A percentile compares a stretch with the other conserved stretches of the same genome.
phyloP scores from a whole-genome alignment of 2,329 filamentous ascomycete species.

The Claviceps purpurea region DNA sequence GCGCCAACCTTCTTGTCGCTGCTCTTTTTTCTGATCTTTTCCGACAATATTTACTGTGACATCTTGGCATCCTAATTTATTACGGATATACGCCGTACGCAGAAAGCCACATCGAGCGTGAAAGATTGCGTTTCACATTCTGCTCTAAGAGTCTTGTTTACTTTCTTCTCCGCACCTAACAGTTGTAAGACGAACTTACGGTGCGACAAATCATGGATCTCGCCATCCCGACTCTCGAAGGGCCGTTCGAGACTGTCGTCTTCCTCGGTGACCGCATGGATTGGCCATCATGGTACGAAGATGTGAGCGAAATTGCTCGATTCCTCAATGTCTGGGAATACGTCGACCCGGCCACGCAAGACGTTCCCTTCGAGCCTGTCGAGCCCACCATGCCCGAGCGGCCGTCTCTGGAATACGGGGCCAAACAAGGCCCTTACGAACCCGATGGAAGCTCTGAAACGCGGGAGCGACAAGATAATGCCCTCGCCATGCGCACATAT shows the following conservation, averaged over 20 bases:
- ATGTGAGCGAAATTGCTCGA: constrained; percentile 3
- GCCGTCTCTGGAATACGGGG: neutral
- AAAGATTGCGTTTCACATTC: neutral
- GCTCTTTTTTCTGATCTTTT: too few relatives aligned
- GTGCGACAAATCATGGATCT: constrained; percentile 1
- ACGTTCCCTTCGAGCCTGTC: neutral
- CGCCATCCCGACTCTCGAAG: neutral
- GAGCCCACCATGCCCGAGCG: constrained; percentile 1
- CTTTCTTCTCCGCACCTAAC: neutral
- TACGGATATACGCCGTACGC: neutral
- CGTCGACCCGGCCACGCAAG: constrained; percentile 5
- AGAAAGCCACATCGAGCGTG: neutral
- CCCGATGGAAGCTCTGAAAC: constrained; percentile 3
- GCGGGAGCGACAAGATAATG: constrained; percentile 3
- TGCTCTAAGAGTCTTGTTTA: neutral
- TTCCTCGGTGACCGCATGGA: constrained; percentile 4
- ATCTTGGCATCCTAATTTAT: too few relatives aligned
- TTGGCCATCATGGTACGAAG: constrained; percentile 7
- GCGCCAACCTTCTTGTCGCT: too few relatives aligned
- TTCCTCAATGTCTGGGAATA: constrained; percentile 6
- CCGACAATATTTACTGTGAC: too few relatives aligned
- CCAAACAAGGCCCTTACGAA: neutral
- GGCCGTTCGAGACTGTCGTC: constrained; percentile 1
- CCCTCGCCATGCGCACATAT: constrained; percentile 4
- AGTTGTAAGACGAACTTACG: neutral